Evolutionary conservation across 257 asterid genomes (phyloP).

Genomic region (Avicennia marina): DNA sequence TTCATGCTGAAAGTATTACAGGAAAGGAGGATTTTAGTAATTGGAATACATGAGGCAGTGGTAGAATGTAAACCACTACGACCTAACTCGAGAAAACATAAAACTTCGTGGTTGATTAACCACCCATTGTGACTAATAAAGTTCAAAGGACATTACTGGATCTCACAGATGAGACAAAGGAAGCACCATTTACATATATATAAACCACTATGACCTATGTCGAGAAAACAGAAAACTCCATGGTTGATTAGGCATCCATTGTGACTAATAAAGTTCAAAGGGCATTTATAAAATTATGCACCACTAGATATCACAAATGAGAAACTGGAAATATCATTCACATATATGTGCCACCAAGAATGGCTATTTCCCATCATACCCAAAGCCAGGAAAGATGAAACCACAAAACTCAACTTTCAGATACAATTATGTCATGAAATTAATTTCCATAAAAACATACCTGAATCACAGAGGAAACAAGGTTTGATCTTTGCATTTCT

Average conservation of each 20-base stretch:
- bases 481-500: constrained; percentile 96
- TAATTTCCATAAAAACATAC: constrained; percentile 27
- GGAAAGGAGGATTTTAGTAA: background rate
- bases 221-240: too few relatives aligned
- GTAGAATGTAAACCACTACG: background rate
- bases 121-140: background rate
- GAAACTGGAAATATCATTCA: too few relatives aligned
- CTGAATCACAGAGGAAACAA: constrained; percentile 88
- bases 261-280: too few relatives aligned
- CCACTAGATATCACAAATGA: too few relatives aligned
- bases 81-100: background rate
- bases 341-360: too few relatives aligned
- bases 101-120: background rate
- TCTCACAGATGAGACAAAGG: too few relatives aligned
- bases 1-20: background rate
- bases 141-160: background rate
- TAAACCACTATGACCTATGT: too few relatives aligned
- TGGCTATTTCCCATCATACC: too few relatives aligned
- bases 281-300: too few relatives aligned
- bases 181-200: too few relatives aligned
- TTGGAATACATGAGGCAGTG: background rate
- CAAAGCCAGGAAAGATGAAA: background rate
- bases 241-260: too few relatives aligned
- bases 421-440: background rate
- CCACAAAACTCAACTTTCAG: constrained; percentile 5